These are phyloP conservation scores for Trametes cinnabarina DNA, from an alignment of 768 basidiomycete genomes.

Conservation along the genomic window DNA sequence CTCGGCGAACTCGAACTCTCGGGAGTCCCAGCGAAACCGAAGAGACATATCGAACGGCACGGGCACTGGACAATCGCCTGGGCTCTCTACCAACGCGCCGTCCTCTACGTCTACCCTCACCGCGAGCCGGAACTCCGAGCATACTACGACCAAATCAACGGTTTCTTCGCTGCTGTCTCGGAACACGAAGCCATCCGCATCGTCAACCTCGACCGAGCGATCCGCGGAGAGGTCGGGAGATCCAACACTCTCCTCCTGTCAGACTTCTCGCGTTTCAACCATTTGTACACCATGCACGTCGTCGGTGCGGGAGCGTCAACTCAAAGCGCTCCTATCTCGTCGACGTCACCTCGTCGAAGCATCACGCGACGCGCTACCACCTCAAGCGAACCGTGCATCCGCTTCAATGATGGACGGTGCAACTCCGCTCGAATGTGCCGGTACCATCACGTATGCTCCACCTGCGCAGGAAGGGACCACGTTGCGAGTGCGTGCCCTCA, in stretches of 20 bases:
- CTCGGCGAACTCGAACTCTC: slow-evolving; percentile 13
- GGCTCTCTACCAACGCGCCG: slow-evolving; percentile 15
- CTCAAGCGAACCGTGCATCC: too few species aligned
- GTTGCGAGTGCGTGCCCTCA: too few species aligned
- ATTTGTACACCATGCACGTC: slow-evolving; percentile 5
- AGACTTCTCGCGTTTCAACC: slow-evolving; percentile 19
- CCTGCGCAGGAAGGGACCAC: too few species aligned
- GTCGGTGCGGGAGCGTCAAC: background rate
- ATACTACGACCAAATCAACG: slow-evolving; percentile 28
- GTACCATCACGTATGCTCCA: too few species aligned
- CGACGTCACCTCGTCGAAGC: too few species aligned
- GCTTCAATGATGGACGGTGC: too few species aligned
- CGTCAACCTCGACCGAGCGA: slow-evolving; percentile 33
- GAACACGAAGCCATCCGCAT: slow-evolving; percentile 8
- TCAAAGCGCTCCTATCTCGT: background rate
- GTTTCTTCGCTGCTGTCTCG: slow-evolving; percentile 26
- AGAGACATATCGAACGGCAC: slow-evolving; percentile 11
- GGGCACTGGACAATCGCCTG: slow-evolving; percentile 30
- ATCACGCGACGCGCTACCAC: too few species aligned
- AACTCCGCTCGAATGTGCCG: too few species aligned
- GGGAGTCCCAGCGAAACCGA: slow-evolving; percentile 9
- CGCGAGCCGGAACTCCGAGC: slow-evolving; percentile 21
- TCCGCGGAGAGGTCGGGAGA: slow-evolving; percentile 27
- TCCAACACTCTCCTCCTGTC: slow-evolving; percentile 21
- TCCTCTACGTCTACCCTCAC: slow-evolving; percentile 18